Evolutionary conservation across 169 alveolate species (phyloP).

Genomic region (Plasmodium vivax): DNA sequence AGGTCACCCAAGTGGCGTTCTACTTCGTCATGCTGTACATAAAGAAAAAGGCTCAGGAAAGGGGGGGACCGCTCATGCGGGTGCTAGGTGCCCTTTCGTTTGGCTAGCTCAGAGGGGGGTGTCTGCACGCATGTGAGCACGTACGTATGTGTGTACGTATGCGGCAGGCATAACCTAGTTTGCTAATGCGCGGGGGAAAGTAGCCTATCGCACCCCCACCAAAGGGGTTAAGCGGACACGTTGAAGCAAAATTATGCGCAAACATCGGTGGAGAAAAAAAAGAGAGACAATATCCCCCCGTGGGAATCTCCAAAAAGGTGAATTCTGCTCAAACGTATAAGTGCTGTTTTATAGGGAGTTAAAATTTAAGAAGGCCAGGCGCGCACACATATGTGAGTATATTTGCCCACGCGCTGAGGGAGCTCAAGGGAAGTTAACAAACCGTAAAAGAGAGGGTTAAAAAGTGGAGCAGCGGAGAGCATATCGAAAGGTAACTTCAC

Average conservation of each 20-base stretch:
- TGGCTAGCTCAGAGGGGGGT: not conserved
- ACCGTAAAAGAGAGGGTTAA: not conserved
- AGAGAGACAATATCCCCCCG: not conserved
- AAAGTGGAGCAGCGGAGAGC: not conserved
- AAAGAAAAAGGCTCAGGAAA: conserved; percentile 23
- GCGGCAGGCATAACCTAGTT: not conserved
- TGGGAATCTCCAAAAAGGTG: not conserved
- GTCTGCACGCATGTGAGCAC: not conserved
- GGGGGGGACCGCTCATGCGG: conserved; percentile 11
- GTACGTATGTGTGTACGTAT: not conserved
- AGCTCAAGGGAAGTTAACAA: not conserved
- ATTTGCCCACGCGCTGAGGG: not conserved
- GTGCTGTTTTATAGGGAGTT: not conserved
- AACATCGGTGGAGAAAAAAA: not conserved
- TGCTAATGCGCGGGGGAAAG: not conserved
- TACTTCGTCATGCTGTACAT: conserved; percentile 27
- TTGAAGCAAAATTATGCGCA: not conserved
- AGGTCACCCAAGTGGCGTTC: conserved; percentile 19
- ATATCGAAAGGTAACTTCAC: not conserved
- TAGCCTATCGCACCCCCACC: not conserved
- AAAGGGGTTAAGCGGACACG: not conserved
- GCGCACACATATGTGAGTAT: not conserved
- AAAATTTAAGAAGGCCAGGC: not conserved
- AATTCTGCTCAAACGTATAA: not conserved
- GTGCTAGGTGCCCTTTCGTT: conserved; percentile 30